phyloP scores from a whole-genome alignment of 2,329 filamentous ascomycete genomes.

The Aspergillus sp. region DNA sequence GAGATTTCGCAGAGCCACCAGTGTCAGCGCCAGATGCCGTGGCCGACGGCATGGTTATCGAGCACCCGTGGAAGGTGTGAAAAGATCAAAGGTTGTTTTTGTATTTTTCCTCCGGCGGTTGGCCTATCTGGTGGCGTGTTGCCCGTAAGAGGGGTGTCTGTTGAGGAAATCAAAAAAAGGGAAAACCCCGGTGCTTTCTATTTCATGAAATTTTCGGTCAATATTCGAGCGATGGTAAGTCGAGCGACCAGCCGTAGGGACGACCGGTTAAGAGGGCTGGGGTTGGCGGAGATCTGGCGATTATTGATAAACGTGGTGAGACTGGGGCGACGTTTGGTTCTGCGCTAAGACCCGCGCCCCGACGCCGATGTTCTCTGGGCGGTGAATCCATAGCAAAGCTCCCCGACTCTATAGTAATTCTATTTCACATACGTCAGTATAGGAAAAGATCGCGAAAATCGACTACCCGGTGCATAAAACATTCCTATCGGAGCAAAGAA shows the following conservation, averaged over 20 bases:
- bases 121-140: neutral
- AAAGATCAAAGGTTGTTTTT: neutral
- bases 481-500: neutral
- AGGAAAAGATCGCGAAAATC: neutral
- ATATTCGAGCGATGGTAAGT: neutral
- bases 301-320: conserved; percentile 30
- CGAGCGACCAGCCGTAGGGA: neutral
- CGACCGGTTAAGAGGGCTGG: neutral
- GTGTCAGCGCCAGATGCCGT: conserved; percentile 48
- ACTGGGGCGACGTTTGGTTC: conserved; percentile 18
- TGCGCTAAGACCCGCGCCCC: conserved; percentile 21
- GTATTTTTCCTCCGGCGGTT: neutral
- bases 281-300: conserved; percentile 14
- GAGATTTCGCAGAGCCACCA: conserved; percentile 44
- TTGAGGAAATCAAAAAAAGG: neutral
- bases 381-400: neutral
- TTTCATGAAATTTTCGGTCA: neutral
- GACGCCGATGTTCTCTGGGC: conserved; percentile 10
- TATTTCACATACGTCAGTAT: neutral
- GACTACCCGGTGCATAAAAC: neutral
- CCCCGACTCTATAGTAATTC: neutral
- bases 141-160: neutral
- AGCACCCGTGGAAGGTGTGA: neutral
- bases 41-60: conserved; percentile 41
- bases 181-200: neutral